Base-by-base conservation (phyloP, 1,284 basidiomycete genomes). In the Ustilago tritici region DNA sequence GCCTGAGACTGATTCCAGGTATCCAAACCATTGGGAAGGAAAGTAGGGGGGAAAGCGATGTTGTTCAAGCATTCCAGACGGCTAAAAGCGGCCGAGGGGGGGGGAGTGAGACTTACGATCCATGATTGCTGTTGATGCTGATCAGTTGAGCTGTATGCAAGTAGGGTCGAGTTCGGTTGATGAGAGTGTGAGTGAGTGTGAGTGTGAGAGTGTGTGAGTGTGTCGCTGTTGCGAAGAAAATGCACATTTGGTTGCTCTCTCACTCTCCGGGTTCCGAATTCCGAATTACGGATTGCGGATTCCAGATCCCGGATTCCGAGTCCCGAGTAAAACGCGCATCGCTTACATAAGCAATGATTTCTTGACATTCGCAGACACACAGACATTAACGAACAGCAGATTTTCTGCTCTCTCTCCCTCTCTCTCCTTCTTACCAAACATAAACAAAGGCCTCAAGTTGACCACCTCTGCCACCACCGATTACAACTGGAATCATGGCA, bases 1-100 rank as follows among this genome's bases (percentile, higher is more conserved):
- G 28, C 61, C 59, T 19, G 84, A 85, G 71, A 86, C 84, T 85
- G 70, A 28, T 28, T 2, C 23, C 23, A 28, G 23, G 23, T 28
- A 28, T 40, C 5, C 17, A 2, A 46, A 52, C n/a, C n/a, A 17
- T 40, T 17, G 36, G 46, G 15, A 41, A 38, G 38, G 46, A 36
- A 49, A n/a, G 23, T 9, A 34, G 17, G 7, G 34, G 10, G 23
- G 47, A 38, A 38, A 60, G 19, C 17, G 19, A 38, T 35, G 15
- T 17, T n/a, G 32, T 14, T 15, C 52, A 35, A 15, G 23, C 23
- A 28, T 28, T 28, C 31, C 31, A 0, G 11, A 32, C 34, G 17
- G 56, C 53, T 55, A 11, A 32, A 17, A 19, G 14, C 15, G 5
- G 52, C 14, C 23, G 11, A 38, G 9, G n/a, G n/a, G 6, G 38